Percentiles rank a stretch among this genome's conserved stretches.
Evolutionary conservation across 805 yeast species (phyloP).

Genomic region (Trichomonascus vanleenenianus): DNA sequence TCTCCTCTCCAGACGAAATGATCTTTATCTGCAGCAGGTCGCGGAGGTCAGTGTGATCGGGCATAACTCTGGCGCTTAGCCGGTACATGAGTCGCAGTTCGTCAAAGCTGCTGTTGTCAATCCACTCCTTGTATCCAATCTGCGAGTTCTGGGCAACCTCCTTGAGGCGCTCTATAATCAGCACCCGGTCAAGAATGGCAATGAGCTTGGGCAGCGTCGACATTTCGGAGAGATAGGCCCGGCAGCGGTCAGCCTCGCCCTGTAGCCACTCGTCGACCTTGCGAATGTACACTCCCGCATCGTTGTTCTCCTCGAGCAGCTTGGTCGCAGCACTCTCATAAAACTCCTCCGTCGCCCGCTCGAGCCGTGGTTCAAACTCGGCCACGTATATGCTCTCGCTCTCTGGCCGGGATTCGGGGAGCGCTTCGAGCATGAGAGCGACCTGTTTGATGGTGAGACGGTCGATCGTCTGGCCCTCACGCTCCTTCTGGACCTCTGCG

Average conservation of each 20-base stretch:
- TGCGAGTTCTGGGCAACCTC: slow-evolving; percentile 42
- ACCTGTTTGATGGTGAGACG: slow-evolving; percentile 51
- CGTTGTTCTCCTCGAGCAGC: slow-evolving; percentile 31
- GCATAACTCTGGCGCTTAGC: slow-evolving; percentile 47
- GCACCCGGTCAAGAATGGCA: slow-evolving; percentile 48
- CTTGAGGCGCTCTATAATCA: slow-evolving; percentile 51
- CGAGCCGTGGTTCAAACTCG: slow-evolving; percentile 58
- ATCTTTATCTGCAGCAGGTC: slow-evolving; percentile 36
- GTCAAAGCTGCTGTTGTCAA: slow-evolving; percentile 36
- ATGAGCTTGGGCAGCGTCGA: slow-evolving; percentile 47
- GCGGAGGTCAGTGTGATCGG: slow-evolving; percentile 42
- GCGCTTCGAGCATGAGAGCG: slow-evolving; percentile 62
- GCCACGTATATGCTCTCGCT: slow-evolving; percentile 53
- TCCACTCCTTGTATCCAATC: slow-evolving; percentile 55
- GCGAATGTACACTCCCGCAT: slow-evolving; percentile 51
- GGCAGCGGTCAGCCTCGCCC: slow-evolving; percentile 55
- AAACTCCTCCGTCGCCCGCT: slow-evolving; percentile 47
- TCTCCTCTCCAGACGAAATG: slow-evolving; percentile 38
- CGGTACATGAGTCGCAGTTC: slow-evolving; percentile 43
- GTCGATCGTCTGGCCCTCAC: slow-evolving; percentile 52
- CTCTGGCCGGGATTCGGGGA: slow-evolving; percentile 27
- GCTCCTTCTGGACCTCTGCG: slow-evolving; percentile 46
- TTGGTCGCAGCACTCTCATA: slow-evolving; percentile 43
- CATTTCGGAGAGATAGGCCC: slow-evolving; percentile 44
- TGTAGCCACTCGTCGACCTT: slow-evolving; percentile 45